These are phyloP conservation scores for Cardamine resedifolia DNA, from an alignment of 345 rosid genomes.

Conservation along the genomic window DNA sequence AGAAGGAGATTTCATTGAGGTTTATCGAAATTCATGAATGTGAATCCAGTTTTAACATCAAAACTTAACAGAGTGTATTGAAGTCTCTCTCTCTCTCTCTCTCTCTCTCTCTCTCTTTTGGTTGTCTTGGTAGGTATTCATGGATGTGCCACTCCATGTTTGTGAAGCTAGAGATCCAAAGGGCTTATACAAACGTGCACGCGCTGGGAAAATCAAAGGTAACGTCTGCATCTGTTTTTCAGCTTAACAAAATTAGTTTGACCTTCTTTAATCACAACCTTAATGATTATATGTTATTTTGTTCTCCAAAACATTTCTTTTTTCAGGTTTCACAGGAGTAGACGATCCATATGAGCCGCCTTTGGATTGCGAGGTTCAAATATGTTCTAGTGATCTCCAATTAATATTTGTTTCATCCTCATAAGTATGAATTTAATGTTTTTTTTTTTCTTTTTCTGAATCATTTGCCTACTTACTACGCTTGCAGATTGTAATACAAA, in stretches of 20 bases:
- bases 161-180: slow-evolving; percentile 81
- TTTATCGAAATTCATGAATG: slow-evolving; percentile 13
- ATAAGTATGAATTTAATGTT: background rate
- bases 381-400: no score
- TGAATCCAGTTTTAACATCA: slow-evolving; percentile 1
- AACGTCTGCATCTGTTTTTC: background rate
- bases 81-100: no score
- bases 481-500: slow-evolving; percentile 65
- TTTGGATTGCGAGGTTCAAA: slow-evolving; percentile 57
- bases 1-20: slow-evolving; percentile 73
- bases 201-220: slow-evolving; percentile 81
- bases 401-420: background rate
- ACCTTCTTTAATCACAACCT: background rate
- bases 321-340: slow-evolving; percentile 71
- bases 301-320: background rate
- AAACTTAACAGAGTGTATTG: background rate
- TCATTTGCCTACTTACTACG: no score
- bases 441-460: background rate
- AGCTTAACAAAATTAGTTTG: background rate
- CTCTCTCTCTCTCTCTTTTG: no score
- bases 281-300: background rate
- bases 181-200: slow-evolving; percentile 77
- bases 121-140: slow-evolving; percentile 48
- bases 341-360: slow-evolving; percentile 84
- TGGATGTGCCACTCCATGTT: slow-evolving; percentile 71